Evolutionary conservation across 169 alveolate species (phyloP), one percentile per base, ranked within the genome.

Genomic region (Eimeria falciformis): DNA sequence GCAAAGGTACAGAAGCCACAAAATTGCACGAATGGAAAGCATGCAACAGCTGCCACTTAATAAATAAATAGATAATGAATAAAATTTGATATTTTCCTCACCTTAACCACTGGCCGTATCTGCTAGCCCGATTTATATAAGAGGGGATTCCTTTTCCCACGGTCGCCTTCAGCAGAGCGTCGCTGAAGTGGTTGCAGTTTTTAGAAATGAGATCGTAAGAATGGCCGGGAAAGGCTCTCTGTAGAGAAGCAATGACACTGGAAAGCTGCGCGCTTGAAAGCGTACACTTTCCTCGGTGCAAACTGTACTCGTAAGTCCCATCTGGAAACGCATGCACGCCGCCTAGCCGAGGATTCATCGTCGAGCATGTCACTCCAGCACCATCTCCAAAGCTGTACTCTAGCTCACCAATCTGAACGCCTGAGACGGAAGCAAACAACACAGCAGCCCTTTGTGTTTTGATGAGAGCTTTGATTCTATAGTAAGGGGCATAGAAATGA

Each of bases 131-230:
- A 12, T 66, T 86, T 55, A 86, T 68, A 75, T 66, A 68, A 18
- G 85, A 5, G 50, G 92, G 92, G 14, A 86, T 53, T 21, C 92
- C 85, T 23, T 21, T 86, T 17, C 75, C 75, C 43, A 86, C 86
- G 6, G 79, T 68, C 40, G 90, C 58, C 56, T 40, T 40, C 33
- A 88, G 73, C 37, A 90, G 85, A 18, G 91, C 91, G 58, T 90
- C 94, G 50, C 91, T 65, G 65, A 90, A 90, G 58, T 90, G 94
- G 50, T 90, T 90, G 91, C 94, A 90, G 86, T 90, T 90, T 7
- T 66, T 77, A 21, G 46, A 43, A 40, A 90, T 45, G 25, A 90
- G 65, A 55, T 90, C 58, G n/a, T 90, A 90, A 23, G 53, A 5
- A 0, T 79, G 78, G 56, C 86, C 77, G 2, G 75, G 55, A 65